phyloP scores from a whole-genome alignment of 2,329 filamentous ascomycete species.

The Microdochium bolleyi region DNA sequence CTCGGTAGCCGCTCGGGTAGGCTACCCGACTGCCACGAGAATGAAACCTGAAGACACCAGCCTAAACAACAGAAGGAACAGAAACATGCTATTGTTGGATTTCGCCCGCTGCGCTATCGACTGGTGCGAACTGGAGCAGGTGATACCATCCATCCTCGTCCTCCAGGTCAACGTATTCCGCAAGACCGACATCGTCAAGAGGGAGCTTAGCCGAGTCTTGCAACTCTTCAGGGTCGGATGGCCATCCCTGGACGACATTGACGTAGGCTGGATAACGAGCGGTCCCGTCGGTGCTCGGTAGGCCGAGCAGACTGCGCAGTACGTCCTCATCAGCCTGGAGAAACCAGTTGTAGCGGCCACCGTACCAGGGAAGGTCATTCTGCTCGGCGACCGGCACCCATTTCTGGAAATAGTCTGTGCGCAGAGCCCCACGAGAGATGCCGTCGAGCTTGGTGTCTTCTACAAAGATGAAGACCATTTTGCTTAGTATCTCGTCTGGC shows the following conservation, averaged over 20 bases:
- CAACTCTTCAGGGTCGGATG: not conserved
- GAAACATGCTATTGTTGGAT: no score
- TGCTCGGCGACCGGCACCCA: not conserved
- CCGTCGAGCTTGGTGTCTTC: not conserved
- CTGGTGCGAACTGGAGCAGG: not conserved
- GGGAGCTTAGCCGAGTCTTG: not conserved
- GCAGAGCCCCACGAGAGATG: not conserved
- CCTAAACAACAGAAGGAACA: no score
- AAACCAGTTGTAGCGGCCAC: not conserved
- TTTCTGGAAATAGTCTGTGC: not conserved
- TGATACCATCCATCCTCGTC: not conserved
- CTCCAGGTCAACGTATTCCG: not conserved
- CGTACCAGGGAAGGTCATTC: not conserved
- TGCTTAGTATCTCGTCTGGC: not conserved
- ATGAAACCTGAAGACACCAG: no score
- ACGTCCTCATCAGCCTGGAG: not conserved
- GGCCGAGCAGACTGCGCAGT: not conserved
- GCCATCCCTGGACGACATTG: not conserved
- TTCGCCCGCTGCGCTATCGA: not conserved
- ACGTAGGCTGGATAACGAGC: not conserved
- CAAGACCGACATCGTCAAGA: not conserved
- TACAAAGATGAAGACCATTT: not conserved
- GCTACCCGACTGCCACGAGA: no score
- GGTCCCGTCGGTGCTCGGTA: not conserved
- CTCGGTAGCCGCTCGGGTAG: no score